These are phyloP conservation scores for Ustulina deusta DNA, from an alignment of 2,329 filamentous ascomycete species.

Conservation along the genomic window DNA sequence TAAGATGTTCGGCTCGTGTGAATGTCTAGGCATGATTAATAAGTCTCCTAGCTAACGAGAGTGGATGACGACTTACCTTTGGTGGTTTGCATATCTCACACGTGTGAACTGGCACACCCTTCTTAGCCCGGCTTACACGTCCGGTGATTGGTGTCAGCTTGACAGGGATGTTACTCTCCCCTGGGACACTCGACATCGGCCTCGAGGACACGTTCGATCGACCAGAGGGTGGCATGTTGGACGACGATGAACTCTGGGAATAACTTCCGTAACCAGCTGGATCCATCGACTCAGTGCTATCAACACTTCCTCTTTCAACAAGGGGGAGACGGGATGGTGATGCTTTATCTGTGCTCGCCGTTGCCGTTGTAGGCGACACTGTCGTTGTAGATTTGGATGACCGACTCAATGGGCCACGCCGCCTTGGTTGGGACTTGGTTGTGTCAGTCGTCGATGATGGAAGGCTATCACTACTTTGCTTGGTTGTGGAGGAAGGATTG, in stretches of 20 bases:
- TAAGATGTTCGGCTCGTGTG: constrained; percentile 71
- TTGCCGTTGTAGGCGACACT: constrained; percentile 42
- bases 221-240: constrained; percentile 48
- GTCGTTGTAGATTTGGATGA: constrained; percentile 49
- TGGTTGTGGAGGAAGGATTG: constrained; percentile 53
- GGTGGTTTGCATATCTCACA: constrained; percentile 65
- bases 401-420: constrained; percentile 52
- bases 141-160: constrained; percentile 69
- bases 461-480: constrained; percentile 57
- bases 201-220: constrained; percentile 54
- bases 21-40: constrained; percentile 63
- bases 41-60: constrained; percentile 16
- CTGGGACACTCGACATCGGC: constrained; percentile 54
- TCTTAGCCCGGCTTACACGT: constrained; percentile 69
- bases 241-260: constrained; percentile 54
- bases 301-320: constrained; percentile 57
- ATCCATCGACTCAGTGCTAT: constrained; percentile 65
- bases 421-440: constrained; percentile 53
- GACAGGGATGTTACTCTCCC: constrained; percentile 55
- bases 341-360: constrained; percentile 30
- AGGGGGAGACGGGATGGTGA: constrained; percentile 46
- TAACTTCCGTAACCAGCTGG: constrained; percentile 51
- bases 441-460: constrained; percentile 52
- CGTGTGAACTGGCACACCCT: constrained; percentile 68
- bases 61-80: constrained; percentile 57